Conservation (phyloP, 1,284 basidiomycete genomes). For the Naganishia liquefaciens region DNA sequence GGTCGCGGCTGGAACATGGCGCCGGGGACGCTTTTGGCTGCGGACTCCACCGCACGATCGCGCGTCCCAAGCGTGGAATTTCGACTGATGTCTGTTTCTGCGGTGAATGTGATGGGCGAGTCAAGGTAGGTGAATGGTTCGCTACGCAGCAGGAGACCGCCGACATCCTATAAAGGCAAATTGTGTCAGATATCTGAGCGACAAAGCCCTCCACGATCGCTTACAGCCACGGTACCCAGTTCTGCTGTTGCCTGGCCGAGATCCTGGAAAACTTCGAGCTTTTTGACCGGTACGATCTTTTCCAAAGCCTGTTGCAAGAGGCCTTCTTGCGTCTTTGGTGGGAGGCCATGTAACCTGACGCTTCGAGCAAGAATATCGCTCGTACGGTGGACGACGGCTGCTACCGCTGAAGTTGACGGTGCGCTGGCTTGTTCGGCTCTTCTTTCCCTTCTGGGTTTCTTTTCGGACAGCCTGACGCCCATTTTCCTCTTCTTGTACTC, state of each 20-base stretch:
- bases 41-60: conserved; percentile 8
- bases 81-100: conserved; percentile 15
- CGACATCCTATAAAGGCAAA: conserved; percentile 64
- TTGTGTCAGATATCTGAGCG: conserved; percentile 3
- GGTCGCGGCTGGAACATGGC: conserved; percentile 29
- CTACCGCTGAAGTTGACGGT: conserved; percentile 4
- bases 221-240: conserved; percentile 69
- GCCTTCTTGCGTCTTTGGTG: conserved; percentile 73
- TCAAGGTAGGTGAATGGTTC: conserved; percentile 69
- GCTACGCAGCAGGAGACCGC: conserved; percentile 67
- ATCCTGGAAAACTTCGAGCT: conserved; percentile 72
- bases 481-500: conserved; percentile 81
- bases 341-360: conserved; percentile 73
- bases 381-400: conserved; percentile 14
- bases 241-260: conserved; percentile 73
- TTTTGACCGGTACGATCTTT: conserved; percentile 69
- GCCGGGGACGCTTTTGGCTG: conserved; percentile 8
- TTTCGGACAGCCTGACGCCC: conserved; percentile 61
- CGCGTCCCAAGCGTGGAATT: conserved; percentile 18
- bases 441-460: conserved; percentile 2
- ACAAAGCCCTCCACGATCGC: conserved; percentile 41
- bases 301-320: conserved; percentile 83
- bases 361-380: conserved; percentile 53
- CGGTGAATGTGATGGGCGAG: conserved; percentile 37
- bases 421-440: background rate